Base-by-base conservation (phyloP, 805 yeast genomes). In the Spencermartinsiella europaea region DNA sequence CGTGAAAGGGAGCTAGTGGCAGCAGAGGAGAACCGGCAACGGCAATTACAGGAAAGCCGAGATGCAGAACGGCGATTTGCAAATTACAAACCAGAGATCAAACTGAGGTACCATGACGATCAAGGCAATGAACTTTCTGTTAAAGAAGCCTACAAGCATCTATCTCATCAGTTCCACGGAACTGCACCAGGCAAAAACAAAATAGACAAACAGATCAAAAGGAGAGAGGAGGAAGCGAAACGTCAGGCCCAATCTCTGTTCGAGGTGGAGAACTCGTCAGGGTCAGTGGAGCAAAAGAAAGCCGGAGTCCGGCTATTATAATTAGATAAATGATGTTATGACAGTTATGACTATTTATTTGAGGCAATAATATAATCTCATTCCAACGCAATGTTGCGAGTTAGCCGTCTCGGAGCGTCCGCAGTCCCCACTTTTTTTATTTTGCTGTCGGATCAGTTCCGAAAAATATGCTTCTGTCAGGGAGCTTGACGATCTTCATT, bases 161-260 rank as follows among this genome's bases (percentile, higher is more conserved):
- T 86, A 40, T 83, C 93, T 2, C 90, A 83, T 51, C 77, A 80
- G 52, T 87, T 85, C 62, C 95, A 87, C 61, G 95, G 93, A 2
- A 65, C 59, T 15, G 63, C 61, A 1, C 56, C 64, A 5, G 69
- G 71, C 10, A 66, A 64, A 50, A 53, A 47, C 16, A 64, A 65
- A 51, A 57, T 62, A 2, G 69, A 66, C 50, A 62, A 64, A 54
- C 58, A 55, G 44, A 41, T 61, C 22, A 54, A 60, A 53, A 54
- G 48, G 49, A 47, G 52, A n/a, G 60, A 54, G 36, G 65, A 65
- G 27, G 59, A 58, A 38, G 38, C 48, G 34, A 48, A 57, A 41
- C 36, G 46, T 38, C 60, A 59, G 36, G 40, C 41, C n/a, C 46
- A 42, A 35, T 37, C 53, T 8, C 45, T 55, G 19, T 57, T 57